Evolutionary conservation across 164 flowering plant species (phyloP), one percentile per base, ranked within the genome.

Genomic region (Aristolochia californica): DNA sequence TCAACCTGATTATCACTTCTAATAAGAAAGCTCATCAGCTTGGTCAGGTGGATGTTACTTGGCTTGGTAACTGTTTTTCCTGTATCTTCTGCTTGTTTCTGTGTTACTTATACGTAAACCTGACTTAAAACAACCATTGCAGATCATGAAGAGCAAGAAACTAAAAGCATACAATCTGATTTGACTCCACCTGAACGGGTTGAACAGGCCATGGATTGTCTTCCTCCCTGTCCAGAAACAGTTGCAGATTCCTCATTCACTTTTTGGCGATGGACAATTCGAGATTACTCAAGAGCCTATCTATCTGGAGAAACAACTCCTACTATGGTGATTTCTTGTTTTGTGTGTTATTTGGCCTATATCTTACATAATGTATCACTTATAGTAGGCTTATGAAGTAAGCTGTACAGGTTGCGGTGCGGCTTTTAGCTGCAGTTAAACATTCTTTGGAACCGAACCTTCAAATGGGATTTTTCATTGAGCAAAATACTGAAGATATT

Each of bases 381-480:
- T 58, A 0, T 23, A 2, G 17, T 5, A 21, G 18, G 60, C 18
- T 45, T 11, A 45, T 45, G 54, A 11, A 5, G 13, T 50, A 22
- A 17, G 54, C 12, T 66, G 58, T 58, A 53, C 69, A 91, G 98
- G 95, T 91, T 43, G 94, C 89, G 27, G 79, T 81, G 63, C 61
- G 75, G 16, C 74, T 91, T 58, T 61, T 87, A 64, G 78, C 68
- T 58, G 79, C 82, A 53, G 85, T 85, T 4, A 55, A 45, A 23
- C 77, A 83, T 53, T 82, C 91, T 38, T 72, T 80, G n/a, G 67
- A 49, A 9, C 73, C 77, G 54, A 63, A 71, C 40, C 30, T 76
- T 52, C 49, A 72, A 27, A 93, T 93, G 98, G 76, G 91, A 56
- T 88, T 93, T 76, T 93, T 93, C 62, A 88, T 93, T 48, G 78